Conservation (phyloP, 345 rosid species). For the Sisymbrium irio region DNA sequence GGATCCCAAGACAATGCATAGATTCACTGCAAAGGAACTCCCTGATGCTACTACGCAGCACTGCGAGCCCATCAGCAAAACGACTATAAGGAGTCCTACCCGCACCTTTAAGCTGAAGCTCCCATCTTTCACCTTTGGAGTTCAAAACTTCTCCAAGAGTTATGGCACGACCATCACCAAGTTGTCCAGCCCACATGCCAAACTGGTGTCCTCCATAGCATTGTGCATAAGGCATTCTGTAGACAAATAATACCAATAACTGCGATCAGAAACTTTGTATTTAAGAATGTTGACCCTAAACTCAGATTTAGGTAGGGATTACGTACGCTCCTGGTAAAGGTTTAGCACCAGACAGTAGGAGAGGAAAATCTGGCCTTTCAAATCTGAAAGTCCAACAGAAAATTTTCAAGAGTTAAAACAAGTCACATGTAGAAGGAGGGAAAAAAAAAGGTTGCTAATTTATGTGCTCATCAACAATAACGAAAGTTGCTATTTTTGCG, state of each 20-base stretch:
- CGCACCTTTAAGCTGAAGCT: slow-evolving; percentile 95
- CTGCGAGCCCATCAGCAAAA: slow-evolving; percentile 98
- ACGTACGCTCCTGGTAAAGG: slow-evolving; percentile 77
- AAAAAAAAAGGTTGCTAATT: too few relatives aligned
- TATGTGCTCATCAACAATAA: too few relatives aligned
- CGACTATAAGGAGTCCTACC: slow-evolving; percentile 97
- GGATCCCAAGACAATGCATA: slow-evolving; percentile 91
- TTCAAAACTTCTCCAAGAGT: slow-evolving; percentile 84
- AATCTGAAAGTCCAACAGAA: slow-evolving; percentile 51
- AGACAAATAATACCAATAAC: slow-evolving; percentile 15
- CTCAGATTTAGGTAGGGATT: slow-evolving; percentile 2
- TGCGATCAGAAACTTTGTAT: slow-evolving; percentile 3
- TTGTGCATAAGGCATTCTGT: slow-evolving; percentile 83
- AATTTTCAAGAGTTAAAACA: background rate
- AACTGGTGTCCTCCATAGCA: slow-evolving; percentile 98
- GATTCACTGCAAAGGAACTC: slow-evolving; percentile 97
- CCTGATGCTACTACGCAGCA: slow-evolving; percentile 90
- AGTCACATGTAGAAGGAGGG: background rate
- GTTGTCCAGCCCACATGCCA: slow-evolving; percentile 99
- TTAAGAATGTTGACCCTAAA: background rate
- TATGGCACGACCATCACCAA: slow-evolving; percentile 98
- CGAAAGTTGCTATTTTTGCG: background rate
- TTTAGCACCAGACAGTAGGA: slow-evolving; percentile 68
- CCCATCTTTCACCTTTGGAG: slow-evolving; percentile 91
- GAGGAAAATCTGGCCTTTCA: slow-evolving; percentile 85